Evolutionary conservation across 306 rosid genomes (phyloP).

Genomic region (Sindora glabra): DNA sequence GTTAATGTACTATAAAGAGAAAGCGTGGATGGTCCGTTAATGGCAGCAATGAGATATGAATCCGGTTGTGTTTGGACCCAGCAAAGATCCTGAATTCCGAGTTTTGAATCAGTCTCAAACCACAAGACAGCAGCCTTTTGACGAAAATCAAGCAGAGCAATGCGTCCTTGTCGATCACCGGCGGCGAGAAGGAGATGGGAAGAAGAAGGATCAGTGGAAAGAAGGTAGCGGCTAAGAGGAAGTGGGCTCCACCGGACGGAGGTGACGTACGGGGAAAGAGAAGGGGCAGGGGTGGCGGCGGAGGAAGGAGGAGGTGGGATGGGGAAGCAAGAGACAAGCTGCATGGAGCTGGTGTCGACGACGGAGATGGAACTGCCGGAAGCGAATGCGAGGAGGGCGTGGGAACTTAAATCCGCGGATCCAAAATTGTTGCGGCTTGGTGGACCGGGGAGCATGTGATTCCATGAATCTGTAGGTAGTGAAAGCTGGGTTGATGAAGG

Average conservation of each 20-base stretch:
- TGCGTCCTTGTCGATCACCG: constrained; percentile 85
- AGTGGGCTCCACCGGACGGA: constrained; percentile 82
- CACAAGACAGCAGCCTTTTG: constrained; percentile 53
- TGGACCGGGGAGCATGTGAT: constrained; percentile 90
- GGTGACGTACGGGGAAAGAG: constrained; percentile 78
- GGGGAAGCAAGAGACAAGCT: constrained; percentile 60
- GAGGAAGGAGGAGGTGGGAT: constrained; percentile 57
- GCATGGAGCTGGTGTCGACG: constrained; percentile 78
- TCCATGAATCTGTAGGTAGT: constrained; percentile 50
- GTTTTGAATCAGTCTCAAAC: constrained; percentile 57
- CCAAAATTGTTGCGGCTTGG: constrained; percentile 85
- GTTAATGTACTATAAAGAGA: constrained; percentile 51
- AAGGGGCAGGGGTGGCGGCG: constrained; percentile 5
- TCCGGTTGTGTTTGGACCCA: constrained; percentile 81
- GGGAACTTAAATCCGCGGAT: constrained; percentile 70
- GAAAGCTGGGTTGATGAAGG: too few relatives aligned
- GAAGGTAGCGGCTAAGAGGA: constrained; percentile 72
- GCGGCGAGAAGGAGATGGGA: constrained; percentile 91
- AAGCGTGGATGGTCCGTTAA: constrained; percentile 65
- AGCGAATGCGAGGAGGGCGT: constrained; percentile 84
- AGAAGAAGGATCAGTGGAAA: constrained; percentile 72
- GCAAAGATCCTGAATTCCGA: constrained; percentile 75
- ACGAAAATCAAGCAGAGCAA: constrained; percentile 72
- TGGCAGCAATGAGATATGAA: constrained; percentile 50
- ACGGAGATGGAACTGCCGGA: constrained; percentile 81